These are phyloP conservation scores for Chlorociboria aeruginascens DNA, from an alignment of 495 filamentous ascomycete genomes.

Conservation along the genomic window DNA sequence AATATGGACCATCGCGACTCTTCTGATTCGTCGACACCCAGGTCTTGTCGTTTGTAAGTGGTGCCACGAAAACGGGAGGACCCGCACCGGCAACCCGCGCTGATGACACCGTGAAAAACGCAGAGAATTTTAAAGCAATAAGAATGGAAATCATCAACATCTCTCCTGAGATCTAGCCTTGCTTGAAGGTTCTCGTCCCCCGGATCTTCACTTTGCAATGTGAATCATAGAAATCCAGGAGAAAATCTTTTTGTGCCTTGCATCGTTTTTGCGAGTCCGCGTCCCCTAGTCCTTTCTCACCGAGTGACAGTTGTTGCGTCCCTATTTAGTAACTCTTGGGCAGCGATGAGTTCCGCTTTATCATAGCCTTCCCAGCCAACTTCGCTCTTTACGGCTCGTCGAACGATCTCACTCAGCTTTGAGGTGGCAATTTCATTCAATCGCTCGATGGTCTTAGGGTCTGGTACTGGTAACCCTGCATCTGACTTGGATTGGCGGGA, in stretches of 20 bases:
- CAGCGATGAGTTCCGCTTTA: slow-evolving; percentile 64
- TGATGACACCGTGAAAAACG: too few relatives aligned
- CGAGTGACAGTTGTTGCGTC: not conserved
- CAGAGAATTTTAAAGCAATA: too few relatives aligned
- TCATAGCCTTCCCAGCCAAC: slow-evolving; percentile 62
- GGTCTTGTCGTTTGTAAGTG: not conserved
- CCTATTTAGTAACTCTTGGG: slow-evolving; percentile 35
- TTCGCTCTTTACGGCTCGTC: slow-evolving; percentile 43
- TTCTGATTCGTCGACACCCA: not conserved
- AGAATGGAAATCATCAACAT: too few relatives aligned
- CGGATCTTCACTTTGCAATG: not conserved
- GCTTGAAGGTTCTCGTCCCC: not conserved
- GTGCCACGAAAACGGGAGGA: not conserved
- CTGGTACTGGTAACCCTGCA: slow-evolving; percentile 31
- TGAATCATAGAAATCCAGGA: not conserved
- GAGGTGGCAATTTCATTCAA: slow-evolving; percentile 62
- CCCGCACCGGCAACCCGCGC: not conserved
- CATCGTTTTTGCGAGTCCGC: not conserved
- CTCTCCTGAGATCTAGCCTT: too few relatives aligned
- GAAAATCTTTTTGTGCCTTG: slow-evolving; percentile 1
- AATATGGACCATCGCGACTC: not conserved
- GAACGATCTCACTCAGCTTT: slow-evolving; percentile 66
- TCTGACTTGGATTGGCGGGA: slow-evolving; percentile 18
- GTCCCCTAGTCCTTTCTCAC: not conserved
- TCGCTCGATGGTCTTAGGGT: slow-evolving; percentile 43